These are phyloP conservation scores for Xylaria sp. DNA, from an alignment of 495 filamentous ascomycete species.

Conservation along the genomic window DNA sequence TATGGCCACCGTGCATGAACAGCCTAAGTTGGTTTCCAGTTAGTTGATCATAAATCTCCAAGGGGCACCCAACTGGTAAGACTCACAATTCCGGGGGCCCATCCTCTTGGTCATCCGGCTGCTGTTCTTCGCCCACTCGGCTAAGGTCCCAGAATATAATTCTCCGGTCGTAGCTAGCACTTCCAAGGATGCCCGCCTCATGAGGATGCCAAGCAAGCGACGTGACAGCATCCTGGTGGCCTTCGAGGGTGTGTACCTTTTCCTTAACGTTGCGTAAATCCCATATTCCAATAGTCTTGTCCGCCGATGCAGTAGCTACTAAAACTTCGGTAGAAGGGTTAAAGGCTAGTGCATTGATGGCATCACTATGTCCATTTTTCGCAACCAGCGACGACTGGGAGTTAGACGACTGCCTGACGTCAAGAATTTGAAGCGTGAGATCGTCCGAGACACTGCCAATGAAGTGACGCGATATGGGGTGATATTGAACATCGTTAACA, in stretches of 20 bases:
- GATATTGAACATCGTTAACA: slow-evolving; percentile 96
- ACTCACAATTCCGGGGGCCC: slow-evolving; percentile 93
- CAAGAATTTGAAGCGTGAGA: slow-evolving; percentile 88
- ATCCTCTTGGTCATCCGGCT: slow-evolving; percentile 93
- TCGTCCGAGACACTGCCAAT: slow-evolving; percentile 97
- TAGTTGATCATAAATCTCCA: slow-evolving; percentile 30
- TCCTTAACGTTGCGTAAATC: slow-evolving; percentile 87
- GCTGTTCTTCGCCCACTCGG: slow-evolving; percentile 90
- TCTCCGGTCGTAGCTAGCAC: slow-evolving; percentile 87
- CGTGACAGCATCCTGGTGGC: slow-evolving; percentile 86
- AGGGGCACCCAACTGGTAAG: not conserved
- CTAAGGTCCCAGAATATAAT: slow-evolving; percentile 97
- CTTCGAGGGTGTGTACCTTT: slow-evolving; percentile 84
- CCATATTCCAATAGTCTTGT: slow-evolving; percentile 95
- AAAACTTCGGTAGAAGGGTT: slow-evolving; percentile 87
- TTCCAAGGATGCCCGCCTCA: slow-evolving; percentile 85
- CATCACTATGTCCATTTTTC: slow-evolving; percentile 77
- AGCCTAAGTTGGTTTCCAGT: slow-evolving; percentile 56
- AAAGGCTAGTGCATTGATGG: slow-evolving; percentile 93
- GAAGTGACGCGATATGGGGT: slow-evolving; percentile 78
- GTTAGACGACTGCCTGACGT: slow-evolving; percentile 72
- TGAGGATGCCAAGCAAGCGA: slow-evolving; percentile 93
- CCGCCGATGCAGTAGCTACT: slow-evolving; percentile 89
- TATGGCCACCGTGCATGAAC: slow-evolving; percentile 99
- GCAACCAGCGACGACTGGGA: slow-evolving; percentile 70